phyloP scores from a whole-genome alignment of 1,139 yeast species.

The Suhomyces bokatorum region DNA sequence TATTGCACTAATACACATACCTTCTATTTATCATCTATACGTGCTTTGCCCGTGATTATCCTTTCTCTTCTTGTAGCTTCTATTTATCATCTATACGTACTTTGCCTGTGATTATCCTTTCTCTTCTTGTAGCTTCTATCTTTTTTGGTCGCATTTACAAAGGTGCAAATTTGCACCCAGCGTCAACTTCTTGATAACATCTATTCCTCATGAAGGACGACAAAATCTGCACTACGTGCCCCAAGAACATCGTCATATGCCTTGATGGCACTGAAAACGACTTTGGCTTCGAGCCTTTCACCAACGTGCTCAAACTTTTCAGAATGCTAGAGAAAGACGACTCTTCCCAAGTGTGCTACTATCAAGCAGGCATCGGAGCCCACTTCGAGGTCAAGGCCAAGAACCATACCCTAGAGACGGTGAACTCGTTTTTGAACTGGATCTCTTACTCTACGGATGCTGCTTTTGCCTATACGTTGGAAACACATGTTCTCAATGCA shows the following conservation, averaged over 20 bases:
- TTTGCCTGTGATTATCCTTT: too few species aligned
- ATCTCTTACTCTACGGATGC: constrained; percentile 37
- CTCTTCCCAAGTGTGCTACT: constrained; percentile 51
- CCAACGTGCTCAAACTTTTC: constrained; percentile 57
- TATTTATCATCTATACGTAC: too few species aligned
- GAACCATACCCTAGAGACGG: constrained; percentile 16
- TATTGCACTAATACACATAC: too few species aligned
- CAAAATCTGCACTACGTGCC: not conserved
- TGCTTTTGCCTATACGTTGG: constrained; percentile 53
- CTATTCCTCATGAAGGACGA: not conserved
- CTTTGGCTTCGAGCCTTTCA: constrained; percentile 56
- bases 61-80: too few species aligned
- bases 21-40: too few species aligned
- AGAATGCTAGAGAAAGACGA: constrained; percentile 48
- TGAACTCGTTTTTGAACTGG: not conserved
- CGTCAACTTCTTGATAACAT: constrained; percentile 1
- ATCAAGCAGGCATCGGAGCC: constrained; percentile 68
- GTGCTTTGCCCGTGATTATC: too few species aligned
- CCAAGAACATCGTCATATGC: constrained; percentile 42
- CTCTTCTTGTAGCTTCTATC: too few species aligned
- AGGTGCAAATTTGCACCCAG: constrained; percentile 1
- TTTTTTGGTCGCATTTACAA: too few species aligned
- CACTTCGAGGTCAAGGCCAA: constrained; percentile 40
- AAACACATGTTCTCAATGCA: constrained; percentile 56
- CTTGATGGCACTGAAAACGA: constrained; percentile 64